Conservation (phyloP, 306 rosid species). For the Ormosia emarginata region DNA sequence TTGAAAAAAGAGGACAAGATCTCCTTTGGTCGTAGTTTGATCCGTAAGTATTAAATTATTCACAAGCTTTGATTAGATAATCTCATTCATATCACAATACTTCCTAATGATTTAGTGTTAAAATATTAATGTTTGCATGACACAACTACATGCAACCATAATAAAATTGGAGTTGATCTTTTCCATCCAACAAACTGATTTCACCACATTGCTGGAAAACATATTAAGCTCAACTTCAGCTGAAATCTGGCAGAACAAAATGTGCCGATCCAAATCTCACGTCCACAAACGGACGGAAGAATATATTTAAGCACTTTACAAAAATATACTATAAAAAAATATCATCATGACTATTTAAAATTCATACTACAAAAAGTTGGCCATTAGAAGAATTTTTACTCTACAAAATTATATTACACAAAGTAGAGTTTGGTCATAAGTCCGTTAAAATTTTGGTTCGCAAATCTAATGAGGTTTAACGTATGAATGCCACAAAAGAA, state of each 20-base stretch:
- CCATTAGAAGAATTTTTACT: background rate
- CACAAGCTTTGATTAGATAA: background rate
- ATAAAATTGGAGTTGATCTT: background rate
- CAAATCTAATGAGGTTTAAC: background rate
- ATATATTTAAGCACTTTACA: background rate
- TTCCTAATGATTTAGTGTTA: background rate
- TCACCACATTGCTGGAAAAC: background rate
- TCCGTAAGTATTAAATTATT: background rate
- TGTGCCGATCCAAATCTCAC: background rate
- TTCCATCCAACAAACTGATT: background rate
- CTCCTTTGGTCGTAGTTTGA: background rate
- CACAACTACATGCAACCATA: background rate
- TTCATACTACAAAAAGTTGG: background rate
- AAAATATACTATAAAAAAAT: background rate
- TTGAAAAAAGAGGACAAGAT: slow-evolving; percentile 9
- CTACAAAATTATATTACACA: background rate
- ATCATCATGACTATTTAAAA: background rate
- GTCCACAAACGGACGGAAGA: background rate
- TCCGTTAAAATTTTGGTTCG: background rate
- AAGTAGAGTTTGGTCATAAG: background rate
- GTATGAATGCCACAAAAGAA: background rate
- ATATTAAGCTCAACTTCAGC: background rate
- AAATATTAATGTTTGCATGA: background rate
- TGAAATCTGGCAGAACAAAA: background rate
- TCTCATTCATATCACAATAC: background rate